Conservation (phyloP, 257 asterid genomes). For the Fraxinus anomala region DNA sequence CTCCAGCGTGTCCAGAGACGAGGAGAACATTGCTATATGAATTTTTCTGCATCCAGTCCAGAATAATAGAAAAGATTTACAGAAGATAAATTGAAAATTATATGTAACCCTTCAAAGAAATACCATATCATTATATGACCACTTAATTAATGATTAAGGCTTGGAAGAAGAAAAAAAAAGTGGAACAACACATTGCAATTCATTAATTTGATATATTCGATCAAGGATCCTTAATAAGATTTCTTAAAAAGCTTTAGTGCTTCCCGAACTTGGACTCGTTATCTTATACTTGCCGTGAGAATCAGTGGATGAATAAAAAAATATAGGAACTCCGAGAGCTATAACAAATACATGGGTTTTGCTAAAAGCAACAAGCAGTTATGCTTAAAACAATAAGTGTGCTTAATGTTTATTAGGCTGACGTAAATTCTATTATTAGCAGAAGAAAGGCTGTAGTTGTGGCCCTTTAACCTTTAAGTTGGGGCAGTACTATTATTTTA, state of each 20-base stretch:
- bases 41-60: conserved; percentile 47
- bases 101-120: not conserved
- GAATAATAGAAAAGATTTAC: conserved; percentile 19
- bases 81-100: not conserved
- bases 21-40: conserved; percentile 59
- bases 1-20: conserved; percentile 89
- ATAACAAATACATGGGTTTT: not conserved
- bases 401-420: not conserved
- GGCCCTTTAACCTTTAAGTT: not conserved
- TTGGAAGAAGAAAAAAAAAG: not conserved
- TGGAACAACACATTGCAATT: not conserved
- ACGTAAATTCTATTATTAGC: not conserved
- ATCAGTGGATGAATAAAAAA: not conserved
- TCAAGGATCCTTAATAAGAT: not conserved
- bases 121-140: not conserved
- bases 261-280: not conserved
- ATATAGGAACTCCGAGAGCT: not conserved
- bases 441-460: not conserved
- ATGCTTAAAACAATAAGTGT: not conserved
- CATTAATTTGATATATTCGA: not conserved
- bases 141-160: not conserved
- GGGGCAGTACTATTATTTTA: not conserved
- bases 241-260: not conserved
- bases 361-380: not conserved
- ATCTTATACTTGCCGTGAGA: not conserved